phyloP scores from a whole-genome alignment of 208 protist genomes.

The Acanthamoeba castellanii region DNA sequence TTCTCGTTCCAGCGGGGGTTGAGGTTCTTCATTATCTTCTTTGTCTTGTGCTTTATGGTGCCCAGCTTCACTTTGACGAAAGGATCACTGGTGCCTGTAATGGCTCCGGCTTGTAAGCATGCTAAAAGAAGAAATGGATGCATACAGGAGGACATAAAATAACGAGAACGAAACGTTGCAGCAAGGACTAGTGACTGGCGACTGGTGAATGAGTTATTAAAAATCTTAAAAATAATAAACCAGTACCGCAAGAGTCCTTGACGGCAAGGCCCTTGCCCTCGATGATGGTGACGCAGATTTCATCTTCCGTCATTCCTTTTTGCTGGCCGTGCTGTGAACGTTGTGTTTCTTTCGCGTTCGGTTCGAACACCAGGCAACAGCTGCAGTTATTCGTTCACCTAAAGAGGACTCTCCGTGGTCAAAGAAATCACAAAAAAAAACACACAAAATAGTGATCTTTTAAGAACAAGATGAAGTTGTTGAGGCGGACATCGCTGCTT shows the following conservation, averaged over 20 bases:
- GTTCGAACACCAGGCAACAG: too few relatives aligned
- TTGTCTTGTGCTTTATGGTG: not conserved
- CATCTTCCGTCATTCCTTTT: not conserved
- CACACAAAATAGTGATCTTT: too few relatives aligned
- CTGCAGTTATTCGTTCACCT: too few relatives aligned
- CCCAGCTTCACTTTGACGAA: conserved; percentile 14
- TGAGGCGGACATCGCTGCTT: not conserved
- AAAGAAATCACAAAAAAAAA: too few relatives aligned
- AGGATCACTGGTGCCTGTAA: not conserved
- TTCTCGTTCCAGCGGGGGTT: conserved; percentile 41
- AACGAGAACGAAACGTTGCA: too few relatives aligned
- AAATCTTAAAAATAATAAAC: not conserved
- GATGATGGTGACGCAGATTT: conserved; percentile 12
- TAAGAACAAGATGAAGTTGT: not conserved
- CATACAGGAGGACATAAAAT: too few relatives aligned
- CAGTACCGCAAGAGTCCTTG: conserved; percentile 1
- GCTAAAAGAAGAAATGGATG: too few relatives aligned
- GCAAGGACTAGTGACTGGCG: too few relatives aligned
- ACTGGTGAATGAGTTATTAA: too few relatives aligned
- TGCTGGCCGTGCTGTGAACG: not conserved
- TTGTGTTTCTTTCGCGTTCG: not conserved
- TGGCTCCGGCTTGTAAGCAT: too few relatives aligned
- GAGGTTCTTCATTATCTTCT: conserved; percentile 39
- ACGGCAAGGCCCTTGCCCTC: conserved; percentile 27
- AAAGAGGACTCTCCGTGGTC: too few relatives aligned